Evolutionary conservation across 2,329 filamentous ascomycete genomes (phyloP).

Genomic region (Ceratocystiopsis minuta): DNA sequence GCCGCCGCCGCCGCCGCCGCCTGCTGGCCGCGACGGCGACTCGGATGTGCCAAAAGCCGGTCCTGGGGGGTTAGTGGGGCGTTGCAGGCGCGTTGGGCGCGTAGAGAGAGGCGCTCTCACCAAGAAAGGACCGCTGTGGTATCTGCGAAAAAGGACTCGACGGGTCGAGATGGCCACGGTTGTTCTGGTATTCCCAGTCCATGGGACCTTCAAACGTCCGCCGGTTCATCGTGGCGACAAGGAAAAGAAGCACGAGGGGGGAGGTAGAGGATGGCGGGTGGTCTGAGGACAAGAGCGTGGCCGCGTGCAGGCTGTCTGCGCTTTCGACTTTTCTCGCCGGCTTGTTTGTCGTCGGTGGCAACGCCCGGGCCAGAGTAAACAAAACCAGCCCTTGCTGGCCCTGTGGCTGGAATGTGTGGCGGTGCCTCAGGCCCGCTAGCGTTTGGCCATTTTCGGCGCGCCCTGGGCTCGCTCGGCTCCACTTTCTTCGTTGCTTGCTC

Average conservation of each 20-base stretch:
- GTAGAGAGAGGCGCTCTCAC: conserved; percentile 15
- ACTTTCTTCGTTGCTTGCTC: no score
- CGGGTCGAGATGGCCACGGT: conserved; percentile 36
- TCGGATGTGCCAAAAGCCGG: conserved; percentile 10
- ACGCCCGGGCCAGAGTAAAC: conserved; percentile 13
- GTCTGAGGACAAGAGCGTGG: background rate
- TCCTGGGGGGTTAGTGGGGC: conserved; percentile 2
- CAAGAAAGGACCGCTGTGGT: conserved; percentile 22
- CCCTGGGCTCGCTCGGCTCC: no score
- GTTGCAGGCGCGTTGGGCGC: no score
- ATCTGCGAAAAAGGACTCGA: conserved; percentile 44
- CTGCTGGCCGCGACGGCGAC: conserved; percentile 11
- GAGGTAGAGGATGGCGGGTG: no score
- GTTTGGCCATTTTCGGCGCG: no score
- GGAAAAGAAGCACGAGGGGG: no score
- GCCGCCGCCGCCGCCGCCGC: background rate
- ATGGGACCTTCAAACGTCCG: conserved; percentile 43
- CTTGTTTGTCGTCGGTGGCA: conserved; percentile 14
- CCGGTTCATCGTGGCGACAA: conserved; percentile 18
- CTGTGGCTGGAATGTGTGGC: background rate
- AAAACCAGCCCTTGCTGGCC: background rate
- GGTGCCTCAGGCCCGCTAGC: background rate
- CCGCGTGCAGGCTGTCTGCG: no score
- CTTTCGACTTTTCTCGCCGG: no score
- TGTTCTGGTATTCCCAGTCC: conserved; percentile 48